Evolutionary conservation across 2,329 filamentous ascomycete genomes (phyloP).

Genomic region (Calonectria naviculata): DNA sequence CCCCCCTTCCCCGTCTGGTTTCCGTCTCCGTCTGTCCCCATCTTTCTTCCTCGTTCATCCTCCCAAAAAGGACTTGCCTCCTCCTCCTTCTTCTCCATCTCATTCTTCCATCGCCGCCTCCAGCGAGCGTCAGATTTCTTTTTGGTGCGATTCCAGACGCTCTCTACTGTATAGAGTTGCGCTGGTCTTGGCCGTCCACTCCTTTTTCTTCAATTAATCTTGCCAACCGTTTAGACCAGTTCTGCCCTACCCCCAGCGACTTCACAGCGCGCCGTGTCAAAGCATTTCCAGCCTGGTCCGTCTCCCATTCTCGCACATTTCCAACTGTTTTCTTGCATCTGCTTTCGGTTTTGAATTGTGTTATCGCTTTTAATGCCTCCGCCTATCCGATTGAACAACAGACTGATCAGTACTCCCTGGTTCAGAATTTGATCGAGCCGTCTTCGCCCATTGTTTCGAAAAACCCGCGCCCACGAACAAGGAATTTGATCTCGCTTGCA

Average conservation of each 20-base stretch:
- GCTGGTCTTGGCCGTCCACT: constrained; percentile 72
- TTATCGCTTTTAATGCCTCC: not conserved
- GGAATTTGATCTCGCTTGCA: constrained; percentile 13
- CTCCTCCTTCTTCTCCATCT: constrained; percentile 34
- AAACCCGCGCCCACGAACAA: constrained; percentile 14
- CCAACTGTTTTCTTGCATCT: not conserved
- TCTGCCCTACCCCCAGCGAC: constrained; percentile 39
- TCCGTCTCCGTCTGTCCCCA: constrained; percentile 33
- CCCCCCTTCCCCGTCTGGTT: constrained; percentile 38
- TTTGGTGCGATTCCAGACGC: constrained; percentile 69
- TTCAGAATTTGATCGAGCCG: constrained; percentile 24
- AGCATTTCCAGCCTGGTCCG: constrained; percentile 34
- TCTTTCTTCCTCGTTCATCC: constrained; percentile 38
- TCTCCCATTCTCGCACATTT: constrained; percentile 13
- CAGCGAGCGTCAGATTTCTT: constrained; percentile 42
- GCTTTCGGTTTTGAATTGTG: not conserved
- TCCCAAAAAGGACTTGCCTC: constrained; percentile 41
- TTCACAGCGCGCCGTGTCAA: constrained; percentile 25
- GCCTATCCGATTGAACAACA: constrained; percentile 17
- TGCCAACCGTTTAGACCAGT: constrained; percentile 30
- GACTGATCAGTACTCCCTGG: constrained; percentile 14
- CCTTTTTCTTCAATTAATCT: constrained; percentile 54
- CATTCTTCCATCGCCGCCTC: constrained; percentile 35
- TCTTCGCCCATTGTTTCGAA: not conserved
- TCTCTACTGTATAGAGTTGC: constrained; percentile 59